Evolutionary conservation across 2,329 filamentous ascomycete genomes (phyloP).

Genomic region (Lithohypha guttulata): DNA sequence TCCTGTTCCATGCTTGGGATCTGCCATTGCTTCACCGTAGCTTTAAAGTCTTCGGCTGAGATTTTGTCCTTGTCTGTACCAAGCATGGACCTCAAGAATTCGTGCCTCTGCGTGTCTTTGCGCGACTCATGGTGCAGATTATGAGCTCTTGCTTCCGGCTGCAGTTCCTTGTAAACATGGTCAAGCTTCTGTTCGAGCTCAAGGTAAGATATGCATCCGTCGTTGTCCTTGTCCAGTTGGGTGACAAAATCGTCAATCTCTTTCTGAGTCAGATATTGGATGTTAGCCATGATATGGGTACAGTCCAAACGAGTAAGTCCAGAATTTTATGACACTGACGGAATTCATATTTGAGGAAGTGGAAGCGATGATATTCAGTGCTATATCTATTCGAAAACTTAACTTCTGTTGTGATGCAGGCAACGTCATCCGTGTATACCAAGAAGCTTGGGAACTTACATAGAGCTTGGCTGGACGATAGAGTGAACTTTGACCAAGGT

Average conservation of each 20-base stretch:
- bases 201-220: conserved; percentile 42
- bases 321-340: background rate
- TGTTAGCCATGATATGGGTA: conserved; percentile 3
- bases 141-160: conserved; percentile 34
- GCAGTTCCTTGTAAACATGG: conserved; percentile 41
- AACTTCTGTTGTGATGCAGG: too few relatives aligned
- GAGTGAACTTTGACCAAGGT: background rate
- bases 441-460: too few relatives aligned
- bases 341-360: background rate
- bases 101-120: conserved; percentile 33
- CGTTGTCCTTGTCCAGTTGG: conserved; percentile 41
- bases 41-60: conserved; percentile 37
- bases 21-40: conserved; percentile 36
- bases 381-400: too few relatives aligned
- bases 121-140: conserved; percentile 33
- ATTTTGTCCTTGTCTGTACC: conserved; percentile 28
- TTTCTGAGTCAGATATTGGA: conserved; percentile 33
- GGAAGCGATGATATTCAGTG: too few relatives aligned
- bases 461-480: conserved; percentile 1
- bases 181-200: conserved; percentile 46
- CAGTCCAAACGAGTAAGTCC: background rate
- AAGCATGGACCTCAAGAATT: conserved; percentile 43
- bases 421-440: too few relatives aligned
- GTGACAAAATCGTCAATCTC: conserved; percentile 45
- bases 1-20: conserved; percentile 40